Evolutionary conservation across 2,329 filamentous ascomycete genomes (phyloP), one percentile per base, ranked within the genome.

Genomic region (Nemania abortiva): DNA sequence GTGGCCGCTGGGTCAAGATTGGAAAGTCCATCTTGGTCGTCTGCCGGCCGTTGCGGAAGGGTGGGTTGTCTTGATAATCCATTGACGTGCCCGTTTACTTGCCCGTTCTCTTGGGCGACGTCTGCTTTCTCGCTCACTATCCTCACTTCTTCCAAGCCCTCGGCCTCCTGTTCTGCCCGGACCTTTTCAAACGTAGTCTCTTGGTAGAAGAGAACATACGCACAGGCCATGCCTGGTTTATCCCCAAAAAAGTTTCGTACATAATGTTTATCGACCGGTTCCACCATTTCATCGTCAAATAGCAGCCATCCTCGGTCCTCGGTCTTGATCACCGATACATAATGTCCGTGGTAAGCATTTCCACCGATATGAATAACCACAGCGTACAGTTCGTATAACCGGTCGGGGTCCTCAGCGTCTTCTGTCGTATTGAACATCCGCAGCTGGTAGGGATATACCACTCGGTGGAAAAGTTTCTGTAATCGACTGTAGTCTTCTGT

Each of bases 251-350:
- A 99, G 79, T 97, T 98, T 73, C 92, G 89, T 45, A 99, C 96
- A 77, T 97, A 99, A 78, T 92, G 91, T 81, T 98, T 98, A 80
- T 98, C 94, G 5, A 99, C 96, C 0, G 96, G 96, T 79, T 99
- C 96, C 4, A 99, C 96, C 89, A 98, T 94, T 82, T 99, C 96
- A 76, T 99, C 96, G 75, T 99, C 96, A 75, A 99, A 99, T 6
- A 99, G 83, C 50, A 99, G 84, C 96, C 96, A 99, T 31, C 96
- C 96, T 62, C 93, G 90, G 78, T 98, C 96, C 77, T 97, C 91
- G 0, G 96, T 98, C 82, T 99, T 99, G 84, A 99, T 95, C 63
- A 99, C 96, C 5, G 95, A 94, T 37, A 99, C 94, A 75, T 99
- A 99, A 80, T 99, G 96, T 3, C 96, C 96, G 78, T 99, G 96